Percentiles rank a stretch among this genome's conserved stretches.
Conservation (phyloP, 2,329 filamentous ascomycete species). For the Pseudogymnoascus pannorum region DNA sequence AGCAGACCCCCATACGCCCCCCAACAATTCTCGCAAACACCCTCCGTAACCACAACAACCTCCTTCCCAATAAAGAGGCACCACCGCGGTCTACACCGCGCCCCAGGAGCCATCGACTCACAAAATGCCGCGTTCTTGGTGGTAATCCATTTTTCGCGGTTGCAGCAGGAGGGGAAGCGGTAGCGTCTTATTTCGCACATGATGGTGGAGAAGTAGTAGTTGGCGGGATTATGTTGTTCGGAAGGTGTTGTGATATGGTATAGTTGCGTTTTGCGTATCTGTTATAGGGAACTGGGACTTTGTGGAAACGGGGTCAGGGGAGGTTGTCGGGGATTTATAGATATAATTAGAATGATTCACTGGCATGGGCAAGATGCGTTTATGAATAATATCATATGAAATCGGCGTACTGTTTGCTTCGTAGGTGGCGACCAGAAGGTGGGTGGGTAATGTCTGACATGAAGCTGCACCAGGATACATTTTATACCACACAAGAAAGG, state of each 20-base stretch:
- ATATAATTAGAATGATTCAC: neutral
- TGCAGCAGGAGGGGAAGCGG: constrained; percentile 6
- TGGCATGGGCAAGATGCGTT: neutral
- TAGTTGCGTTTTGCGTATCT: neutral
- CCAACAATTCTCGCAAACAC: neutral
- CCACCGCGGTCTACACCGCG: neutral
- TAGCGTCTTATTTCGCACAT: constrained; percentile 11
- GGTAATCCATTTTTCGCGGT: constrained; percentile 1
- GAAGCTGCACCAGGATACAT: neutral
- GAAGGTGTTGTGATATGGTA: neutral
- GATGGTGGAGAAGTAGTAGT: neutral
- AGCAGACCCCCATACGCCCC: neutral
- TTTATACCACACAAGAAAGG: neutral
- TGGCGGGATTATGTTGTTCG: neutral
- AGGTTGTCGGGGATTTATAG: neutral
- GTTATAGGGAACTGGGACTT: neutral
- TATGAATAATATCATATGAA: neutral
- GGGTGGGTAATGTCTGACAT: neutral
- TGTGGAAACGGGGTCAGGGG: neutral
- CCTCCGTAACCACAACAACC: neutral
- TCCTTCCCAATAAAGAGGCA: neutral
- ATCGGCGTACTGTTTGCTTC: neutral
- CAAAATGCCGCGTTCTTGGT: constrained; percentile 6
- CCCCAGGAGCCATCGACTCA: neutral
- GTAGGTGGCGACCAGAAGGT: neutral